phyloP scores from a whole-genome alignment of 2,329 filamentous ascomycete genomes.

The Intubia oerlemansii region DNA sequence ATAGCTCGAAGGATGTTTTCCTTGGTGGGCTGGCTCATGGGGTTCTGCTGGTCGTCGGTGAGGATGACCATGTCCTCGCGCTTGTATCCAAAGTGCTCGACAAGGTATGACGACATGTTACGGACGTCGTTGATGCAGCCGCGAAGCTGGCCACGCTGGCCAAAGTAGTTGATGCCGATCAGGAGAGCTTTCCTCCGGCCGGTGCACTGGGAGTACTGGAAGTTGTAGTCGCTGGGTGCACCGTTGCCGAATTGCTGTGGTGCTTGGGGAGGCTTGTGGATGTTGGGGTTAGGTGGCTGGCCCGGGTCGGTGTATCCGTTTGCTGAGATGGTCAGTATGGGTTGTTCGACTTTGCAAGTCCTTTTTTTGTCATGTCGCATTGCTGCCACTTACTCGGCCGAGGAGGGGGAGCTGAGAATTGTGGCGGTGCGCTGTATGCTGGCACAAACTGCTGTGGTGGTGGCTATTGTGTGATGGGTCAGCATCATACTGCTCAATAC shows the following conservation, averaged over 20 bases:
- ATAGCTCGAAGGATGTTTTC: conserved; percentile 87
- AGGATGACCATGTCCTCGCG: conserved; percentile 92
- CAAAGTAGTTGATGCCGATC: conserved; percentile 94
- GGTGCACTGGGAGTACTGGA: conserved; percentile 82
- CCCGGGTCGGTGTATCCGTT: conserved; percentile 1
- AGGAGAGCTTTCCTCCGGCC: conserved; percentile 74
- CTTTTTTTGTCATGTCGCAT: background rate
- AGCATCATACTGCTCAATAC: no score
- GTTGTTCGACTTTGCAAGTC: background rate
- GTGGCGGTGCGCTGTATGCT: no score
- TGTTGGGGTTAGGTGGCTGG: background rate
- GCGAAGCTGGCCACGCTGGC: conserved; percentile 67
- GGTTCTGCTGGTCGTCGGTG: conserved; percentile 91
- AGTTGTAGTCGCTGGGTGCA: conserved; percentile 60
- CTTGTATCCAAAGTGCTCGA: conserved; percentile 78
- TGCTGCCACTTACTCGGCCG: background rate
- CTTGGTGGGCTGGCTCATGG: conserved; percentile 92
- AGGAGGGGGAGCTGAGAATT: background rate
- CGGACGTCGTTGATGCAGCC: conserved; percentile 96
- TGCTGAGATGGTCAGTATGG: no score
- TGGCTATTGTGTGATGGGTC: no score
- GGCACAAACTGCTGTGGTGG: no score
- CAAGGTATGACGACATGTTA: conserved; percentile 86
- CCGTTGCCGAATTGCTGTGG: conserved; percentile 33
- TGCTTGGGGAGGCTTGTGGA: conserved; percentile 5